phyloP scores from a whole-genome alignment of 129 eudicot species.

The Glebionis coronaria region DNA sequence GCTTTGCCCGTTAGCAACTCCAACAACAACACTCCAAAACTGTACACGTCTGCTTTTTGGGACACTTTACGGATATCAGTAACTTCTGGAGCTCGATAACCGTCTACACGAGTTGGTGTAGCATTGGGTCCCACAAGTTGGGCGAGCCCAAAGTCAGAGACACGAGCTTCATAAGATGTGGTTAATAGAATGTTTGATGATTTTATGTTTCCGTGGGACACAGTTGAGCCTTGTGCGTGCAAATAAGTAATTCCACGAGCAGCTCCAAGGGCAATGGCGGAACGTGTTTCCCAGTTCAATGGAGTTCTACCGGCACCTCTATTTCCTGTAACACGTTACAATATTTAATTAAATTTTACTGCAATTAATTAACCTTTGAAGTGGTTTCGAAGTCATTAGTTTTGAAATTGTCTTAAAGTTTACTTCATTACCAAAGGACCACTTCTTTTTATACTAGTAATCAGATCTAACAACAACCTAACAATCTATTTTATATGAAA shows the following conservation, averaged over 20 bases:
- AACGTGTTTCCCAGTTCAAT: slow-evolving; percentile 78
- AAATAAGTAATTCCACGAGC: slow-evolving; percentile 72
- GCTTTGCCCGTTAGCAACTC: slow-evolving; percentile 83
- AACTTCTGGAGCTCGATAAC: slow-evolving; percentile 89
- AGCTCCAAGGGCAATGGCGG: slow-evolving; percentile 73
- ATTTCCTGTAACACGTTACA: slow-evolving; percentile 45
- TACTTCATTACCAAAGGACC: slow-evolving; percentile 31
- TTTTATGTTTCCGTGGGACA: slow-evolving; percentile 85
- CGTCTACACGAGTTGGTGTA: slow-evolving; percentile 67
- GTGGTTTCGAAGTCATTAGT: background rate
- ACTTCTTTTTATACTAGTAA: background rate
- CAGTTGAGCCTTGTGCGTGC: slow-evolving; percentile 63
- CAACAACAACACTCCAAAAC: slow-evolving; percentile 77
- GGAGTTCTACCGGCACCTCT: slow-evolving; percentile 87
- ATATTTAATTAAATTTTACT: background rate
- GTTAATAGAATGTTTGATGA: slow-evolving; percentile 83
- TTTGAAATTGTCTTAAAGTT: slow-evolving; percentile 17
- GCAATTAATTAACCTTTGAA: too few species aligned
- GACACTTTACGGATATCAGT: slow-evolving; percentile 65
- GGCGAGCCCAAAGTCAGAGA: slow-evolving; percentile 83
- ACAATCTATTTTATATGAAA: slow-evolving; percentile 14
- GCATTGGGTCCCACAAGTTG: slow-evolving; percentile 69
- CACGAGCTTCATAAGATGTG: slow-evolving; percentile 74
- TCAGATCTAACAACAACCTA: slow-evolving; percentile 20
- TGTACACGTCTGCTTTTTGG: slow-evolving; percentile 79